Percentiles rank a stretch among this genome's conserved stretches.
These are phyloP conservation scores for Phytophthora foliorum DNA, from an alignment of 352 stramenopile species.

Conservation along the genomic window DNA sequence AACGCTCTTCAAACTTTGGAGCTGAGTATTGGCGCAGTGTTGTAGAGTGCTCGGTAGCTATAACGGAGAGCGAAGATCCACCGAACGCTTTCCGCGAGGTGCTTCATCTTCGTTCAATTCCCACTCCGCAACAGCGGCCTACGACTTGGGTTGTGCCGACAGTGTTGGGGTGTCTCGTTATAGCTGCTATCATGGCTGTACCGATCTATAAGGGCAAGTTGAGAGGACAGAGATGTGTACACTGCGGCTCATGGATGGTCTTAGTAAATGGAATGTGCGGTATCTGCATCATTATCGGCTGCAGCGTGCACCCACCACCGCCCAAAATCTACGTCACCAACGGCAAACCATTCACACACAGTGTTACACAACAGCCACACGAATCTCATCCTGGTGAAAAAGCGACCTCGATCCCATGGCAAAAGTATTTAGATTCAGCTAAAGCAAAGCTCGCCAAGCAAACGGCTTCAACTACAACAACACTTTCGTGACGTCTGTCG, in stretches of 20 bases:
- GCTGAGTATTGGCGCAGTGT: conserved; percentile 74
- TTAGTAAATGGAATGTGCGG: conserved; percentile 56
- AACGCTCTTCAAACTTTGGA: conserved; percentile 56
- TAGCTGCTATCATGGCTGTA: conserved; percentile 42
- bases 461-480: conserved; percentile 15
- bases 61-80: conserved; percentile 52
- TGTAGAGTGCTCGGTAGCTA: conserved; percentile 69
- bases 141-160: conserved; percentile 50
- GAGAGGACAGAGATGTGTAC: conserved; percentile 59
- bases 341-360: conserved; percentile 37
- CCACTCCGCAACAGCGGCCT: conserved; percentile 27
- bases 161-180: conserved; percentile 25
- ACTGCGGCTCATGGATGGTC: conserved; percentile 83
- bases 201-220: conserved; percentile 65
- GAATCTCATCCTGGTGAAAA: background rate
- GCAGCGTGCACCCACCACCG: conserved; percentile 52
- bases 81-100: conserved; percentile 62
- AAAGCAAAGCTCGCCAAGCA: conserved; percentile 28
- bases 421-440: conserved; percentile 27
- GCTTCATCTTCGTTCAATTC: conserved; percentile 68
- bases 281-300: conserved; percentile 70
- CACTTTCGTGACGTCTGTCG: conserved; percentile 10
- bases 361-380: conserved; percentile 3
- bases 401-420: conserved; percentile 7
- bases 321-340: conserved; percentile 69